Evolutionary conservation across 75 land plant genomes (phyloP).

Genomic region (Chamaecyparis obtusa): DNA sequence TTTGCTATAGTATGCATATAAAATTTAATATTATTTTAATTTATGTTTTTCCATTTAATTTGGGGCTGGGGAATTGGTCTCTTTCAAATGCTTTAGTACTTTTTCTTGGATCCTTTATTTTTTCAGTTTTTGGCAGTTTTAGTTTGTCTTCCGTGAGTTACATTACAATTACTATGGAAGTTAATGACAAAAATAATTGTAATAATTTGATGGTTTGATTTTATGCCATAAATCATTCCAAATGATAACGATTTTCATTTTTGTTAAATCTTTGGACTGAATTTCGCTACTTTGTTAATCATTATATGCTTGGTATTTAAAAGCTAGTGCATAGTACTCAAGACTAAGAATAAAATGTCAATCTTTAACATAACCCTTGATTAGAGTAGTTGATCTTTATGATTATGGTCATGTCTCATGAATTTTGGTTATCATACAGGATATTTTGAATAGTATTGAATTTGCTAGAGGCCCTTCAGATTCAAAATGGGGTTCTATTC

Average conservation of each 20-base stretch:
- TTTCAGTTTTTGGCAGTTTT: too few species aligned
- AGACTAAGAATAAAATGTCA: neutral
- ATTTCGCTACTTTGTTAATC: neutral
- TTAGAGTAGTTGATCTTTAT: neutral
- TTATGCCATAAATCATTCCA: neutral
- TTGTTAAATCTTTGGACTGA: neutral
- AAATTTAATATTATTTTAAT: neutral
- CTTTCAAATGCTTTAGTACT: neutral
- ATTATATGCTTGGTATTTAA: neutral
- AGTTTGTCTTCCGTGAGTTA: too few species aligned
- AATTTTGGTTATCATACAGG: conserved; percentile 38
- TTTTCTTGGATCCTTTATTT: too few species aligned
- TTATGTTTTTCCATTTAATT: neutral
- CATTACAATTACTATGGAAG: too few species aligned
- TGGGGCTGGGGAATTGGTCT: neutral
- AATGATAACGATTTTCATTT: neutral
- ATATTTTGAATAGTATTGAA: conserved; percentile 82
- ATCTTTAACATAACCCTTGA: conserved; percentile 4
- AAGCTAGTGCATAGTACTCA: neutral
- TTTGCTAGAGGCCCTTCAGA: conserved; percentile 79
- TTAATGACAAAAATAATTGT: neutral
- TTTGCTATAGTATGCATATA: neutral
- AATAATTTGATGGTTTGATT: neutral
- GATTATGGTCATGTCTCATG: neutral
- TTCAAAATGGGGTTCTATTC: conserved; percentile 82